phyloP scores from a whole-genome alignment of 2,329 filamentous ascomycete species.

The Colletotrichum tabaci region DNA sequence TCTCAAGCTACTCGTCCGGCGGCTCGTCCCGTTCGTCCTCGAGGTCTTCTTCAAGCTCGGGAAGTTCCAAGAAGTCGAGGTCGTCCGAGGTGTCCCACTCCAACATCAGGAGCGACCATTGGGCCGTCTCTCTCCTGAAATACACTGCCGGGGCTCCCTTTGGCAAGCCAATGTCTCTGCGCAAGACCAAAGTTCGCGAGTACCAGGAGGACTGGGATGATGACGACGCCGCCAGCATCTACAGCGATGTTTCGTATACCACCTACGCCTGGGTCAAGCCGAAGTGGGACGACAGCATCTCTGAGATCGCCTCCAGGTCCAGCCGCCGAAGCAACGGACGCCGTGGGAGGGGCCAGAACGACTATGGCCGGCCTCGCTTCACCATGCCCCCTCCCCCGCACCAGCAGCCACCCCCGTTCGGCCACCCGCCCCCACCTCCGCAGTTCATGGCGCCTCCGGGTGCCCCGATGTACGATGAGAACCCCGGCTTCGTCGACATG shows the following conservation, averaged over 20 bases:
- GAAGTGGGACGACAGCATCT: constrained; percentile 40
- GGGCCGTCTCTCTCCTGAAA: constrained; percentile 41
- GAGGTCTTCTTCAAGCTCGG: constrained; percentile 37
- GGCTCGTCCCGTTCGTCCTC: constrained; percentile 36
- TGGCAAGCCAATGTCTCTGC: constrained; percentile 34
- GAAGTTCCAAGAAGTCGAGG: constrained; percentile 40
- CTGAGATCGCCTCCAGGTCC: constrained; percentile 33
- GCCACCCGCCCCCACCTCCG: constrained; percentile 29
- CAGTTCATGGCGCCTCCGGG: constrained; percentile 15
- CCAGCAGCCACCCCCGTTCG: constrained; percentile 10
- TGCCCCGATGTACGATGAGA: constrained; percentile 12
- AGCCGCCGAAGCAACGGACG: constrained; percentile 29
- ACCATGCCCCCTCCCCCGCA: constrained; percentile 14
- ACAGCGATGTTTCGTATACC: constrained; percentile 31
- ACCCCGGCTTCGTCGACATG: constrained; percentile 9
- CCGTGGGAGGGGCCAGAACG: constrained; percentile 8
- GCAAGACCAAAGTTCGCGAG: constrained; percentile 32
- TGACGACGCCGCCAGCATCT: constrained; percentile 24
- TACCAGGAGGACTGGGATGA: constrained; percentile 37
- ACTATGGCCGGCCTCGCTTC: constrained; percentile 19
- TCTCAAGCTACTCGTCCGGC: constrained; percentile 36
- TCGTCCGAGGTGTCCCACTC: constrained; percentile 39
- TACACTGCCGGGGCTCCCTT: constrained; percentile 39
- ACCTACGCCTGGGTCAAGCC: constrained; percentile 40
- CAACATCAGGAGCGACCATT: constrained; percentile 37